These are phyloP conservation scores for Pterulicium gracile DNA, from an alignment of 1,284 basidiomycete genomes.

Conservation along the genomic window DNA sequence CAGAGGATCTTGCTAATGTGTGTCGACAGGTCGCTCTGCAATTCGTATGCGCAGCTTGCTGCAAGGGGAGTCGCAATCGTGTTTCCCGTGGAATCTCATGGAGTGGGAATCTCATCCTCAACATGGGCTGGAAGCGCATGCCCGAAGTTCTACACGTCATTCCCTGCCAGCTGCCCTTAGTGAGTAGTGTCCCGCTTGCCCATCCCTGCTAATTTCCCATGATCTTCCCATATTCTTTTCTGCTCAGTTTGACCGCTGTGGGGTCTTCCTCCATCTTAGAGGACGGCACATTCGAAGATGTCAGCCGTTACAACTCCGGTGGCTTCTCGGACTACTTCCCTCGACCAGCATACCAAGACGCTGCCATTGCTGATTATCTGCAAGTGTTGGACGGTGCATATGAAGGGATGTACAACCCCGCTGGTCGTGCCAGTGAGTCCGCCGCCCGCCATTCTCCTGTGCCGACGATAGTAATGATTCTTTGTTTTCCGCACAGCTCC, in stretches of 20 bases:
- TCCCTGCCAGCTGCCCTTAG: neutral
- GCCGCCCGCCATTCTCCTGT: neutral
- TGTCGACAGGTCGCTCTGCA: neutral
- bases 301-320: neutral
- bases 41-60: neutral
- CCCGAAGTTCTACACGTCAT: neutral
- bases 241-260: neutral
- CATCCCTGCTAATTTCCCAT: too few relatives aligned
- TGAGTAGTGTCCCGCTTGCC: neutral
- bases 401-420: constrained; percentile 6
- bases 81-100: neutral
- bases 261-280: too few relatives aligned
- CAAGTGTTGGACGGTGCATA: constrained; percentile 7
- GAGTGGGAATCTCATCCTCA: neutral
- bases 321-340: constrained; percentile 14
- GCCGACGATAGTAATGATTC: too few relatives aligned
- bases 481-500: too few relatives aligned
- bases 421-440: constrained; percentile 9
- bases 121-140: too few relatives aligned
- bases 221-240: neutral
- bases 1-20: too few relatives aligned
- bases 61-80: neutral
- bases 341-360: constrained; percentile 20
- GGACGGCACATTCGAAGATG: too few relatives aligned
- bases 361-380: constrained; percentile 16